Base-by-base conservation (phyloP, 257 asterid species). In the Ilex aquifolium region DNA sequence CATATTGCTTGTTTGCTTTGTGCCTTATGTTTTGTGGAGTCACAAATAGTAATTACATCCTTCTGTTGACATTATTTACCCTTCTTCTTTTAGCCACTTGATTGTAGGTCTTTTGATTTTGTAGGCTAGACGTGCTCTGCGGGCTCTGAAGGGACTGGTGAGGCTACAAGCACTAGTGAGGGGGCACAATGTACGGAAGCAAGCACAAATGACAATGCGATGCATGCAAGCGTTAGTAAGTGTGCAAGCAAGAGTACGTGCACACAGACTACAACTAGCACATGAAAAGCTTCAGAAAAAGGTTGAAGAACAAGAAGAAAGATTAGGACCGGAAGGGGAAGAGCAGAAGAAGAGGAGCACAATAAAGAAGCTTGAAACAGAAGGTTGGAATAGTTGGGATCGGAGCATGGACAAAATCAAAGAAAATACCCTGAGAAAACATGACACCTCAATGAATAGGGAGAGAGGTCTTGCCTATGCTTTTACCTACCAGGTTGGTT, bases 201-300 rank as follows among this genome's bases (percentile, higher is more conserved):
- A 92, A 68, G 94, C 96, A 11, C 93, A 85, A 12, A 85, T 83
- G 99, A 92, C 99, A 4, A 92, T 92, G 99, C 80, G 95, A 70
- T 92, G 99, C 72, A 92, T 89, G 97, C 97, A 92, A 67, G 91
- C 97, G 44, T 72, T 92, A 12, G 97, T 89, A 44, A 93, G 99
- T 30, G 96, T 89, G 49, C 97, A 92, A 63, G 97, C 89, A 0
- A 83, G 95, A 12, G 96, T 92, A 7, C 87, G 93, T 0, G 93
- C 96, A 1, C 82, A 85, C 15, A 76, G 96, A 66, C 90, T 89
- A 15, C 93, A 83, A 27, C 13, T 77, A 53, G 75, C 73, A 58
- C 88, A 80, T 2, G 87, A 83, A 55, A 79, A 65, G 69, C 75
- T 63, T 17, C 79, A 66, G 31, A 59, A 51, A 70, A 84, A 80